These are phyloP conservation scores for Candida hispaniensis DNA, from an alignment of 805 yeast species.

Conservation along the genomic window DNA sequence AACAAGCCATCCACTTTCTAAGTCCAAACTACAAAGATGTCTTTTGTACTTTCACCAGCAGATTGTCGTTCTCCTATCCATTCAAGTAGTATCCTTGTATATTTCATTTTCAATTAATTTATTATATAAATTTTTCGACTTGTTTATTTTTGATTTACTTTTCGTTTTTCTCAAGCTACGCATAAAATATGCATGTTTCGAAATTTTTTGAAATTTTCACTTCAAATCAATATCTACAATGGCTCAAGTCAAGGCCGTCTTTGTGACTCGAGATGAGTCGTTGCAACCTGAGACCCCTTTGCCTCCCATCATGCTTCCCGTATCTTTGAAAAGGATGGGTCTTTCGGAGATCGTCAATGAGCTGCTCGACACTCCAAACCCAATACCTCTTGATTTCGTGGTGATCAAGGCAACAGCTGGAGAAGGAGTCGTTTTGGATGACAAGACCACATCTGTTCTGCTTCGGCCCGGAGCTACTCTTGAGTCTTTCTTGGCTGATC, in stretches of 20 bases:
- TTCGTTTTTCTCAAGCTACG: too few relatives aligned
- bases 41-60: too few relatives aligned
- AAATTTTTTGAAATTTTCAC: too few relatives aligned
- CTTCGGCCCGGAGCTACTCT: conserved; percentile 53
- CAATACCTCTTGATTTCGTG: conserved; percentile 87
- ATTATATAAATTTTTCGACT: too few relatives aligned
- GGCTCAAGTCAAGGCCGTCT: conserved; percentile 64
- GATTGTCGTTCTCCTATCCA: too few relatives aligned
- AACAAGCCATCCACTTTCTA: too few relatives aligned
- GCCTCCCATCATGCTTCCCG: conserved; percentile 81
- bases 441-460: conserved; percentile 33
- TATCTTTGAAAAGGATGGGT: conserved; percentile 76
- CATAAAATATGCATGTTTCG: too few relatives aligned
- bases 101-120: too few relatives aligned
- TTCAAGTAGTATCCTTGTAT: too few relatives aligned
- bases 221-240: too few relatives aligned
- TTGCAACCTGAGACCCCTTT: conserved; percentile 52
- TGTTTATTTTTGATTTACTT: too few relatives aligned
- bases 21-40: too few relatives aligned
- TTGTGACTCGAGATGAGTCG: conserved; percentile 68
- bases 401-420: conserved; percentile 29
- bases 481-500: conserved; percentile 61
- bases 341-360: conserved; percentile 93
- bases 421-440: conserved; percentile 40
- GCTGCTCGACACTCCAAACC: conserved; percentile 44